Percentiles rank a stretch among this genome's conserved stretches.
Conservation (phyloP, 495 filamentous ascomycete genomes). For the Penicillium lividum region DNA sequence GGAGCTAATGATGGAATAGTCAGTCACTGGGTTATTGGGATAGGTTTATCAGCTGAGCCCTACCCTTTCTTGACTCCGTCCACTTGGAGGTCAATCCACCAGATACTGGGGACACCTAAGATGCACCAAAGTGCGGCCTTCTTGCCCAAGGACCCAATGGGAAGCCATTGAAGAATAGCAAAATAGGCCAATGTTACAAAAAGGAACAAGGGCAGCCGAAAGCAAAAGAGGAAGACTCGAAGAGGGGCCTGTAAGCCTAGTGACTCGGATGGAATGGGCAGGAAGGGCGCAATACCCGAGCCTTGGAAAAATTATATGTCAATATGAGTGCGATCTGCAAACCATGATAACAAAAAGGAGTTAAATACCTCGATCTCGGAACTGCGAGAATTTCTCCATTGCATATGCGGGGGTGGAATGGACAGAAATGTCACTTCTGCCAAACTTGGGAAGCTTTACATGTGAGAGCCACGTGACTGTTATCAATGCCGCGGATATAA, state of each 20-base stretch:
- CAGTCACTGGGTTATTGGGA: background rate
- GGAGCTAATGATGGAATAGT: slow-evolving; percentile 37
- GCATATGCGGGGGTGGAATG: background rate
- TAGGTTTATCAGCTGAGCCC: background rate
- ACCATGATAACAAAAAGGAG: background rate
- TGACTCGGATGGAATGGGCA: slow-evolving; percentile 67
- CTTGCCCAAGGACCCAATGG: slow-evolving; percentile 73
- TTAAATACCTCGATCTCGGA: slow-evolving; percentile 80
- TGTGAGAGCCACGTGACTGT: slow-evolving; percentile 23
- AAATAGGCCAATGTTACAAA: slow-evolving; percentile 71
- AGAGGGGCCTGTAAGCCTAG: slow-evolving; percentile 61
- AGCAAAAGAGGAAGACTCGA: slow-evolving; percentile 69
- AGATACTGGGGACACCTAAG: slow-evolving; percentile 82
- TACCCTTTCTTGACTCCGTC: slow-evolving; percentile 91
- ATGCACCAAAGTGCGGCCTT: slow-evolving; percentile 87
- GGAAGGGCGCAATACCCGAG: slow-evolving; percentile 93
- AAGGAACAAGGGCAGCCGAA: slow-evolving; percentile 80
- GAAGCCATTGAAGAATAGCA: slow-evolving; percentile 79
- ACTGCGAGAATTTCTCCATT: slow-evolving; percentile 99
- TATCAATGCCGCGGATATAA: background rate
- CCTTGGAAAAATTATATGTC: slow-evolving; percentile 49
- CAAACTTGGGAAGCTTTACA: slow-evolving; percentile 12
- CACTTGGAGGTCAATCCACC: slow-evolving; percentile 97
- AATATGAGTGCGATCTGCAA: slow-evolving; percentile 8
- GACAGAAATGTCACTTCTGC: background rate